Evolutionary conservation across 306 rosid genomes (phyloP), one percentile per base, ranked within the genome.

Genomic region (Carpinus fangiana): DNA sequence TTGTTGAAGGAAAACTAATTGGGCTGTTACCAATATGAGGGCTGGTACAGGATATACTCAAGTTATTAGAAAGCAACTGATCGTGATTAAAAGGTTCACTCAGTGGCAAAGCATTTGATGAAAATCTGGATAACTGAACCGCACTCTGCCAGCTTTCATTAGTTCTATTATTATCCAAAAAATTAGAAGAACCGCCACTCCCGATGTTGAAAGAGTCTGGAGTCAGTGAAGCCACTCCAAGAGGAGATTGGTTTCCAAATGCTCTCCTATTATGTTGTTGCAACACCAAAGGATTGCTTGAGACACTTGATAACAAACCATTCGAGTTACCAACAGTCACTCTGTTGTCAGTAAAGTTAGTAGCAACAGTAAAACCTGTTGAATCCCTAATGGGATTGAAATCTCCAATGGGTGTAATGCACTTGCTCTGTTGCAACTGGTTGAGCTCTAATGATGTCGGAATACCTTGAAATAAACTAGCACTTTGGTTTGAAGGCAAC

Each of bases 81-180:
- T 83, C 86, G 41, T 60, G 78, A 78, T 68, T 70, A 74, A 79
- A 84, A 77, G 85, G 66, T 61, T 84, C 87, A 59, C 80, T 81
- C 55, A 83, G 38, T 8, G 90, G 85, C 81, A 86, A 81, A 46
- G 93, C 70, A 82, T 75, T 87, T 34, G 86, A 73, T 55, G 91
- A 78, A 78, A 89, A 87, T 26, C 84, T 82, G 4, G 92, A 84
- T 76, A 85, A 46, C 47, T 83, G 93, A 43, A 77, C 86, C 2
- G 87, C 83, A 77, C 84, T 87, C 76, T 85, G 88, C 91, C 93
- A 90, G 79, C 80, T 80, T 78, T 89, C 85, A 21, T 41, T 82
- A 61, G 88, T 83, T 46, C 73, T 85, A 77, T 84, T 78, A 72
- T 90, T 80, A 77, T 88, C 90, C 83, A 95, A 75, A 75, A 84